phyloP scores from a whole-genome alignment of 1,139 yeast species.

The Debaryomyces sp. region DNA sequence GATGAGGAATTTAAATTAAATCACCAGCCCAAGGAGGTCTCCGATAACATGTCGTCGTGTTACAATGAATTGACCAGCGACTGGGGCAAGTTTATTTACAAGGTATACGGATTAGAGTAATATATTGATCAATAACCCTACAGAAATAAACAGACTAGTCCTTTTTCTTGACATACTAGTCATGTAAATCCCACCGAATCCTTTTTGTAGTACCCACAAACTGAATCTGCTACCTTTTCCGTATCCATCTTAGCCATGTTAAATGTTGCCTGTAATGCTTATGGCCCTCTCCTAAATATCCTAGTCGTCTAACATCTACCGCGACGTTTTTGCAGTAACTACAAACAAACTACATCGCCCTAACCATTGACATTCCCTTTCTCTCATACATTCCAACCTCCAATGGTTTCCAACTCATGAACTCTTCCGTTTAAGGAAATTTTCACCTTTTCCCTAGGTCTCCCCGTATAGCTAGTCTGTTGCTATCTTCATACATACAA shows the following conservation, averaged over 20 bases:
- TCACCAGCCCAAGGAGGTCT: neutral
- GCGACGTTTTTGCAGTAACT: neutral
- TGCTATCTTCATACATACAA: neutral
- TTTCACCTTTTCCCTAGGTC: neutral
- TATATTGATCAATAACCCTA: no score
- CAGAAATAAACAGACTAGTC: no score
- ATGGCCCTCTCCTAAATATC: no score
- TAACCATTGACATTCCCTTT: neutral
- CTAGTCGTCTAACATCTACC: no score
- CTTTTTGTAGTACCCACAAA: no score
- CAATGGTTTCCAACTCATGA: neutral
- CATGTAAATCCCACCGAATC: no score
- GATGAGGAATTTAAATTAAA: constrained; percentile 8
- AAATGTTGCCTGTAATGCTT: no score
- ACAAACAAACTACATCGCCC: neutral
- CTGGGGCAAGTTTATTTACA: constrained; percentile 21
- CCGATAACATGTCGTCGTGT: constrained; percentile 4
- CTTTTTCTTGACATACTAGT: no score
- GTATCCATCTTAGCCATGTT: no score
- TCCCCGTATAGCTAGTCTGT: neutral
- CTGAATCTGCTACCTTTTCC: no score
- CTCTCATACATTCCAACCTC: neutral
- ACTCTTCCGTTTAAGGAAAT: neutral
- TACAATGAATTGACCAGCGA: constrained; percentile 10
- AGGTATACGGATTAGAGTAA: constrained; percentile 25